Evolutionary conservation across 352 stramenopile species (phyloP).

Genomic region (Pythium aphanidermatum): DNA sequence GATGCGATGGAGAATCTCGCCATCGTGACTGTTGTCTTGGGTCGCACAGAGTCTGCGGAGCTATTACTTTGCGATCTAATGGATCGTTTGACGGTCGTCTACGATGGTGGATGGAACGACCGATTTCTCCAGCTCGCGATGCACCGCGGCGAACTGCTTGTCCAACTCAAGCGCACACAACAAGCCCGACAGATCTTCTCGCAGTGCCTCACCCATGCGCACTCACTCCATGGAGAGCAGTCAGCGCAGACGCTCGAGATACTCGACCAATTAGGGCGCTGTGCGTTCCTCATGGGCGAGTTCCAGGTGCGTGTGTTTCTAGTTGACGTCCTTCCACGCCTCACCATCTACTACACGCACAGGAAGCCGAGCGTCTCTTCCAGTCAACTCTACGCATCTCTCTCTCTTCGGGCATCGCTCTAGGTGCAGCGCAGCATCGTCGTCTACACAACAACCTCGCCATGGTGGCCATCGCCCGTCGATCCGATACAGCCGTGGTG

Average conservation of each 20-base stretch:
- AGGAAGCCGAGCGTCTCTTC: slow-evolving; percentile 44
- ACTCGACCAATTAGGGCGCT: slow-evolving; percentile 43
- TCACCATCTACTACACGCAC: too few relatives aligned
- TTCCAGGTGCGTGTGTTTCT: slow-evolving; percentile 28
- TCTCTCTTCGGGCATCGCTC: neutral
- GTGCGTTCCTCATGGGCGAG: slow-evolving; percentile 44
- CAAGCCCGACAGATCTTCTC: slow-evolving; percentile 31
- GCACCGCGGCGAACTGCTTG: slow-evolving; percentile 26
- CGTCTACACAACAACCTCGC: slow-evolving; percentile 60
- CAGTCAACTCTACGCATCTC: slow-evolving; percentile 25
- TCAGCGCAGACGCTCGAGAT: slow-evolving; percentile 24
- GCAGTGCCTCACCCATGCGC: slow-evolving; percentile 25
- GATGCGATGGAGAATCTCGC: slow-evolving; percentile 44
- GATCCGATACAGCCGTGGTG: slow-evolving; percentile 16
- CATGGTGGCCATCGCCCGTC: slow-evolving; percentile 39
- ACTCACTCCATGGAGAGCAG: slow-evolving; percentile 18
- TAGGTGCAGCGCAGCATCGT: slow-evolving; percentile 11
- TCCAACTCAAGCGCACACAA: slow-evolving; percentile 35
- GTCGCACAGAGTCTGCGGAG: slow-evolving; percentile 15
- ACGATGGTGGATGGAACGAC: slow-evolving; percentile 44
- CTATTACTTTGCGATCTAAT: slow-evolving; percentile 28
- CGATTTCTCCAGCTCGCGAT: slow-evolving; percentile 34
- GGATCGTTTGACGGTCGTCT: slow-evolving; percentile 21
- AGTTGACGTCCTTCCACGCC: too few relatives aligned
- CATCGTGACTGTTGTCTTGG: slow-evolving; percentile 20